A percentile compares a stretch with the other conserved stretches of the same genome.
phyloP scores from a whole-genome alignment of 2,329 filamentous ascomycete genomes.

The Pseudogymnoascus sp. region DNA sequence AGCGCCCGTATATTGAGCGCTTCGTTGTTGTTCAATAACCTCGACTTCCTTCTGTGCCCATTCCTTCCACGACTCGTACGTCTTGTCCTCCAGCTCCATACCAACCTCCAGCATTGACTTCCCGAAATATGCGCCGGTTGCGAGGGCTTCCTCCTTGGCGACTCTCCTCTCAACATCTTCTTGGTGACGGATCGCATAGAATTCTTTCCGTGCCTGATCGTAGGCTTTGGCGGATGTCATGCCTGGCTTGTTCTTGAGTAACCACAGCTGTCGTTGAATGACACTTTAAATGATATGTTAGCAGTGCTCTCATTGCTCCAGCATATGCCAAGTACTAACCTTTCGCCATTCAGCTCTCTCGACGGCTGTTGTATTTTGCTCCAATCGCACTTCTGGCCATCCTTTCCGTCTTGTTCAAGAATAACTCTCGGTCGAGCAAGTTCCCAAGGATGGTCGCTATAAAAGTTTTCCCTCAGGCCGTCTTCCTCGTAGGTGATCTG shows the following conservation, averaged over 20 bases:
- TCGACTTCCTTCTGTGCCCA: slow-evolving; percentile 57
- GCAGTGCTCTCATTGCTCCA: background rate
- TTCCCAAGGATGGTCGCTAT: slow-evolving; percentile 94
- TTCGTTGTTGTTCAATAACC: slow-evolving; percentile 34
- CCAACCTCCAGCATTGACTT: slow-evolving; percentile 66
- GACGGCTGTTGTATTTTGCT: slow-evolving; percentile 65
- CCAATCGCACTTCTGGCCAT: slow-evolving; percentile 72
- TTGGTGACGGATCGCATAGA: slow-evolving; percentile 74
- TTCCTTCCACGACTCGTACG: slow-evolving; percentile 76
- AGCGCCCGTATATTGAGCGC: slow-evolving; percentile 35
- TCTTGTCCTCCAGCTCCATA: slow-evolving; percentile 71
- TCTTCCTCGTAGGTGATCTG: slow-evolving; percentile 78
- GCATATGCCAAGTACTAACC: slow-evolving; percentile 41
- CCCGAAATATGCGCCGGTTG: slow-evolving; percentile 84
- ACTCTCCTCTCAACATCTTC: slow-evolving; percentile 78
- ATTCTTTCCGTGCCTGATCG: slow-evolving; percentile 79
- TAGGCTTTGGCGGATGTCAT: slow-evolving; percentile 66
- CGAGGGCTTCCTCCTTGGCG: slow-evolving; percentile 77
- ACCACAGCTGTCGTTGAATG: slow-evolving; percentile 81
- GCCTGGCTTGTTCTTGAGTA: slow-evolving; percentile 57
- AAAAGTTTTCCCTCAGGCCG: slow-evolving; percentile 71
- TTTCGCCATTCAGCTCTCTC: slow-evolving; percentile 74
- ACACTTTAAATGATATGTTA: slow-evolving; percentile 51
- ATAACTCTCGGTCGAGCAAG: slow-evolving; percentile 79
- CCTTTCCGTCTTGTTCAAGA: slow-evolving; percentile 77